Conservation (phyloP, 176 grass and related monocot species). For the Thinopyrum elongatum region DNA sequence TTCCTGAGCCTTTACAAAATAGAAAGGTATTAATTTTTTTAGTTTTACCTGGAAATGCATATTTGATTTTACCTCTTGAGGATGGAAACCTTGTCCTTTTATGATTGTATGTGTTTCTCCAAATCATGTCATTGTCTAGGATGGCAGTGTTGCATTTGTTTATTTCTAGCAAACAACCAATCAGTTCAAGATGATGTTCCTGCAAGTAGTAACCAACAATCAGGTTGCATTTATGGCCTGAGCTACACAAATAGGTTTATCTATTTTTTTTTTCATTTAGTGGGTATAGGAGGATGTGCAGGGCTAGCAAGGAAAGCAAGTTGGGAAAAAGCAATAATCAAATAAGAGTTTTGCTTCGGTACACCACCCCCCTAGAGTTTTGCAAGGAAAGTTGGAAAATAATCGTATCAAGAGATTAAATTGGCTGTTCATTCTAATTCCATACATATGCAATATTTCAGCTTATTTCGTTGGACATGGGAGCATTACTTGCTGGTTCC, state of each 20-base stretch:
- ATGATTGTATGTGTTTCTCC: not conserved
- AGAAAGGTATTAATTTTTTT: conserved; percentile 61
- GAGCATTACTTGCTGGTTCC: conserved; percentile 84
- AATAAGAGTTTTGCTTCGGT: not conserved
- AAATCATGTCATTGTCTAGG: not conserved
- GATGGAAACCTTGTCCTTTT: not conserved
- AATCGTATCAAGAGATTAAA: conserved; percentile 5
- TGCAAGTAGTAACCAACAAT: not conserved
- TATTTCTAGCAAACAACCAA: not conserved
- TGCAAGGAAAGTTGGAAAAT: not conserved
- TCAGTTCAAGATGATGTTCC: not conserved
- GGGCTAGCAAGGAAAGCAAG: not conserved
- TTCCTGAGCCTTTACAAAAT: conserved; percentile 86
- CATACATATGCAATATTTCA: conserved; percentile 30
- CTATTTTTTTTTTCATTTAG: not conserved
- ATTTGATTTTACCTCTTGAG: conserved; percentile 1
- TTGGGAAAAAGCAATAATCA: not conserved
- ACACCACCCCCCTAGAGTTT: no score
- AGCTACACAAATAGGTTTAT: not conserved
- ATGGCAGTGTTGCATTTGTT: not conserved
- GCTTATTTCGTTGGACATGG: conserved; percentile 98
- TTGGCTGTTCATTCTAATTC: conserved; percentile 10
- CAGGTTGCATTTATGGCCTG: not conserved
- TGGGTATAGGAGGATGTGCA: not conserved
- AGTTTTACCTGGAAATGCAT: not conserved